Base-by-base conservation (phyloP, 2,329 filamentous ascomycete species). In the Nemania sp. region DNA sequence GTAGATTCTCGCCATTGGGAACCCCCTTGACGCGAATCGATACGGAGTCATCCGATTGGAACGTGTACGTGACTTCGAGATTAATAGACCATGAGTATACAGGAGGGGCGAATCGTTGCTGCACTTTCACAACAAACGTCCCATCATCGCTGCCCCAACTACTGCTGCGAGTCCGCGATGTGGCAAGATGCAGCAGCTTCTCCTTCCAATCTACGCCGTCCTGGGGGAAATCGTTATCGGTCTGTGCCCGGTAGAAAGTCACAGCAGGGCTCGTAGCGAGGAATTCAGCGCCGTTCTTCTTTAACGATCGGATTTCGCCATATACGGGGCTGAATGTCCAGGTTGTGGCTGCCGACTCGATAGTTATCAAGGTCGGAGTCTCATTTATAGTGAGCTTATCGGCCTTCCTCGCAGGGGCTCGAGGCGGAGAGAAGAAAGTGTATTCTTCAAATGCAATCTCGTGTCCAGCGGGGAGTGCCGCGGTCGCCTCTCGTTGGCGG, bases 81-180 rank as follows among this genome's bases (percentile, higher is more conserved):
- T 86, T 81, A 61, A 85, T 79, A 0, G 81, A 83, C 89, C 90
- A 93, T 18, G 87, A 87, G 0, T 91, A 81, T 2, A 88, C 86
- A 0, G 88, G 88, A 0, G 90, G 89, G 0, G 87, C 86, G 68
- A 91, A 83, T 2, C 86, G 83, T 27, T 84, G 81, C 20, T 82
- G 75, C 1, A 87, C 83, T 0, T 78, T 77, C 29, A 89, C 77
- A 76, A 77, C 59, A 77, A 78, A 74, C n/a, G 74, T 63, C 38
- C 73, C 75, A n/a, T 77, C 71, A 45, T 78, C 76, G 18, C 73
- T 72, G 11, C 75, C 58, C 71, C 73, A 76, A n/a, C 66, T 72
- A 54, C 72, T 74, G 71, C 61, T 22, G 20, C 51, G 63, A 22
- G 61, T 62, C 27, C 57, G 55, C 18, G 68, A 64, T 1, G 35